Evolutionary conservation across 352 stramenopile species (phyloP).

Genomic region (Peronospora farinosa): DNA sequence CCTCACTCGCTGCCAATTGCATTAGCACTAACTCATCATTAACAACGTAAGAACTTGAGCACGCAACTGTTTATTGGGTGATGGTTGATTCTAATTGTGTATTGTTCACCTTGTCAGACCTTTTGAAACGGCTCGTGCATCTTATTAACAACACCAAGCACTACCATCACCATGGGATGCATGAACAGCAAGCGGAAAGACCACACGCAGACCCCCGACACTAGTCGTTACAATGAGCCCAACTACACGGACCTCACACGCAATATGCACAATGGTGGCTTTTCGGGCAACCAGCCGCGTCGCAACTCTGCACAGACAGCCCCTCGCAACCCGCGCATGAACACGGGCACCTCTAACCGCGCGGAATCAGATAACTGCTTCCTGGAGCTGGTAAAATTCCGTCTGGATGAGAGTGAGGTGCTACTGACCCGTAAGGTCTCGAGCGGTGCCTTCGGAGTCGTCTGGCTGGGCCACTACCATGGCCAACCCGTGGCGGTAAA

Average conservation of each 20-base stretch:
- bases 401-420: slow-evolving; percentile 78
- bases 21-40: neutral
- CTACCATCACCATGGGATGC: slow-evolving; percentile 24
- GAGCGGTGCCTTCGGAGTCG: slow-evolving; percentile 72
- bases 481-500: slow-evolving; percentile 81
- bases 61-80: neutral
- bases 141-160: neutral
- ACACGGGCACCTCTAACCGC: slow-evolving; percentile 12
- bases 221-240: slow-evolving; percentile 27
- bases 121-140: slow-evolving; percentile 7
- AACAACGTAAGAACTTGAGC: neutral
- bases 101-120: slow-evolving; percentile 12
- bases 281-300: slow-evolving; percentile 13
- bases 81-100: neutral
- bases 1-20: neutral
- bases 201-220: slow-evolving; percentile 10
- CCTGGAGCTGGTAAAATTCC: slow-evolving; percentile 61
- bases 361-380: slow-evolving; percentile 56
- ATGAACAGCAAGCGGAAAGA: slow-evolving; percentile 28
- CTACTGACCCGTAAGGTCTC: slow-evolving; percentile 79
- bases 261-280: slow-evolving; percentile 32
- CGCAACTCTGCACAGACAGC: slow-evolving; percentile 2
- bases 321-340: slow-evolving; percentile 15
- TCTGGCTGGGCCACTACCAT: slow-evolving; percentile 85
- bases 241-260: slow-evolving; percentile 31